These are phyloP conservation scores for Phytophthora constricta DNA, from an alignment of 352 stramenopile species.

Conservation along the genomic window DNA sequence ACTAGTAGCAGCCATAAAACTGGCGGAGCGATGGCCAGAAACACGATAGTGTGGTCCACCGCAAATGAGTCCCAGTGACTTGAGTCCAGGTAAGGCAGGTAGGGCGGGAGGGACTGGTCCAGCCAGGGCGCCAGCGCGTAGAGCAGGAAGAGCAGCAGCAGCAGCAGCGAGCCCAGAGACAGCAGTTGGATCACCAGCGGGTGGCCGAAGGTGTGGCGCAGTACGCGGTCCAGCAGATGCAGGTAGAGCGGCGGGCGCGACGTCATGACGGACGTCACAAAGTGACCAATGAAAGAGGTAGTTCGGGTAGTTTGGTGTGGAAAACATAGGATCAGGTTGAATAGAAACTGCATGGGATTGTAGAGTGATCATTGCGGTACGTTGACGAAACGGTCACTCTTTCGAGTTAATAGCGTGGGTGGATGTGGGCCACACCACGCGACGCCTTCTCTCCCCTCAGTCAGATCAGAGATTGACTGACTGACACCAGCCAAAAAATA, in stretches of 20 bases:
- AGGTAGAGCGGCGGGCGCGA: conserved; percentile 31
- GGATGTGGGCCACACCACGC: too few species aligned
- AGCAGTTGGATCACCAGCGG: conserved; percentile 61
- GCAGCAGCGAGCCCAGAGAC: conserved; percentile 44
- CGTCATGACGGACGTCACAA: conserved; percentile 1
- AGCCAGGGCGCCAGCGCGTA: conserved; percentile 65
- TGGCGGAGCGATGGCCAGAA: conserved; percentile 65
- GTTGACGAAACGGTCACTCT: too few species aligned
- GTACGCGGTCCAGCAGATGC: conserved; percentile 44
- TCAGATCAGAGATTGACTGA: too few species aligned
- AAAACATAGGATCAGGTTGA: too few species aligned
- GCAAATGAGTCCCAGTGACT: conserved; percentile 78
- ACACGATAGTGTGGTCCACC: conserved; percentile 73
- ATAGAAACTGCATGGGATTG: too few species aligned
- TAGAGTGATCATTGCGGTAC: too few species aligned
- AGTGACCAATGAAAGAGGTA: not conserved
- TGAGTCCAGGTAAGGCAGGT: conserved; percentile 54
- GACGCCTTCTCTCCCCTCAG: too few species aligned
- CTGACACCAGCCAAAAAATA: too few species aligned
- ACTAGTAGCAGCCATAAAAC: conserved; percentile 69
- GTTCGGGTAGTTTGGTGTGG: not conserved
- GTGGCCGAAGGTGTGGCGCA: conserved; percentile 68
- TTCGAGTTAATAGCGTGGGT: too few species aligned
- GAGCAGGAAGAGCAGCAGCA: conserved; percentile 60
- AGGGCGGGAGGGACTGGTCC: conserved; percentile 52